Evolutionary conservation across 495 filamentous ascomycete genomes (phyloP), one percentile per base, ranked within the genome.

Genomic region (Daldinia loculata): DNA sequence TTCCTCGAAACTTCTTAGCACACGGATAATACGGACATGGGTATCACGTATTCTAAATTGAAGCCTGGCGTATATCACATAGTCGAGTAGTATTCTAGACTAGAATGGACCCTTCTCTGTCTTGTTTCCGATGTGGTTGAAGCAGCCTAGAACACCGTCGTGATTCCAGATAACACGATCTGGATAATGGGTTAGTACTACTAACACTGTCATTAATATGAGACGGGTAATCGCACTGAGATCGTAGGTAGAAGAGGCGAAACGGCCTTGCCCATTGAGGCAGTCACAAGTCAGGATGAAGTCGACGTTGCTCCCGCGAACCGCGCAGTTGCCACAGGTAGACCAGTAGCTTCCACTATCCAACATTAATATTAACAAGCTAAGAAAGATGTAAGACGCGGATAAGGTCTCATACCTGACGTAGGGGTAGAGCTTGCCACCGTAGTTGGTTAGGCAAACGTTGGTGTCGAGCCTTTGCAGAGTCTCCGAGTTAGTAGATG

Each of bases 391-490:
- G 19, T 7, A 0, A 24, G 22, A 7, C n/a, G 6, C 6, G 22
- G 2, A 30, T 36, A 48, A 34, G 22, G 50, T 30, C 22, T 61
- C 71, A 12, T 63, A 74, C 77, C 56, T 67, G 22, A 24, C 29
- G n/a, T 65, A 61, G 29, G 71, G 45, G 17, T 64, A 63, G 39
- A 79, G 74, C 22, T 70, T 66, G 36, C 77, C 77, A 27, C 69
- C 74, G 12, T 61, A 41, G 53, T 79, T 79, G 45, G 60, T 63
- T 17, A 79, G 52, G 59, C 77, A 79, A 51, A 38, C 39, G 15
- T 72, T 74, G 22, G 69, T 77, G 32, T 79, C 77, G 38, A 79
- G 72, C 73, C 77, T 56, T 56, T 79, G n/a, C 14, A 27, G 27
- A 30, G 29, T 8, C 24, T 2, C 36, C n/a, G 32, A 27, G 48